Percentiles rank a stretch among this genome's conserved stretches.
These are phyloP conservation scores for Pouteria glomerata DNA, from an alignment of 148 eudicot species.

Conservation along the genomic window DNA sequence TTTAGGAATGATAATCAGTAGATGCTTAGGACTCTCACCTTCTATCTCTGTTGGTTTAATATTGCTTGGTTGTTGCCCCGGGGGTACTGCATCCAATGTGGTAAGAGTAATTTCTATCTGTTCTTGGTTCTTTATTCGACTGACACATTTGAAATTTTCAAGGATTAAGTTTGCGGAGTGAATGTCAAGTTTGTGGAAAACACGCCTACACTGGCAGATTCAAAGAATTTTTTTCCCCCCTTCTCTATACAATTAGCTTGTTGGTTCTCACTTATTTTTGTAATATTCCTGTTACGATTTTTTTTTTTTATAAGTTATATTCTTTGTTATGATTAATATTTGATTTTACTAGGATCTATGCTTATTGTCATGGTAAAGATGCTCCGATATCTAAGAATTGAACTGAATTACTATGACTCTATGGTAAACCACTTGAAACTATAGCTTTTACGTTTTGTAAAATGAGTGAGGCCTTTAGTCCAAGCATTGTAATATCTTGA, in stretches of 20 bases:
- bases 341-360: background rate
- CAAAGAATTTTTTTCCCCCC: background rate
- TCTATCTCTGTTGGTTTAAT: conserved; percentile 61
- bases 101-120: conserved; percentile 29
- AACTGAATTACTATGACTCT: background rate
- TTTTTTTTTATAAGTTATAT: background rate
- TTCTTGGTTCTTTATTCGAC: background rate
- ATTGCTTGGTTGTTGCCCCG: conserved; percentile 67
- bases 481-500: background rate
- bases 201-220: background rate
- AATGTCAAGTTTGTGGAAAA: background rate
- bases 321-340: background rate
- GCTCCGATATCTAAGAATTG: background rate
- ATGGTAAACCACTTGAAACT: background rate
- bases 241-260: background rate
- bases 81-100: conserved; percentile 85
- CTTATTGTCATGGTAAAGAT: background rate
- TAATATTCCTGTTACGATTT: background rate
- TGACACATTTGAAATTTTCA: too few species aligned
- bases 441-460: background rate
- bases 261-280: background rate
- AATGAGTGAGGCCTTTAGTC: background rate
- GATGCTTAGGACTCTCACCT: conserved; percentile 50
- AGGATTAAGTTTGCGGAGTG: background rate
- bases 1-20: conserved; percentile 41